Evolutionary conservation across 495 filamentous ascomycete genomes (phyloP), one percentile per base, ranked within the genome.

Genomic region (Penicillium coprophilum): DNA sequence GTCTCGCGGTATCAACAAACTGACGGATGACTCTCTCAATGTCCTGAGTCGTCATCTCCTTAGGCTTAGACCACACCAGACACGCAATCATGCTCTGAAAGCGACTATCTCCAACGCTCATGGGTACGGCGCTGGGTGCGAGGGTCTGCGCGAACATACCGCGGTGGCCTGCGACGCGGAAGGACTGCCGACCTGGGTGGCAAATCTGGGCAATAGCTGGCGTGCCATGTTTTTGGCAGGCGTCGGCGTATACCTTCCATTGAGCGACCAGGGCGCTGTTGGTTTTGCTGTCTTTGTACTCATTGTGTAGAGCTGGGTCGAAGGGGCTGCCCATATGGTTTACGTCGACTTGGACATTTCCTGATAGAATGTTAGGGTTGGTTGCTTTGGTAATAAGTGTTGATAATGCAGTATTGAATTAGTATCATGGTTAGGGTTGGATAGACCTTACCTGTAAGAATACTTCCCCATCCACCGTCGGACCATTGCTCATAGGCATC

Each of bases 111-210:
- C 75, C 74, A 13, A 82, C 47, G 6, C 70, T 55, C 3, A 82
- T 46, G 0, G 73, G 73, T 20, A 82, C 68, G 1, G 74, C 68
- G 45, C 74, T 79, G 2, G 79, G 77, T 5, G 78, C 79, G 30
- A 84, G 67, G 0, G 77, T 70, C 24, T 74, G 66, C 0, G 66
- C 70, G 30, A 80, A 77, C 28, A 82, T 55, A 0, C 76, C 67
- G 20, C 81, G 70, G 7, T 64, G 60, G 1, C 83, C 82, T 0
- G 77, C 71, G 6, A 68, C 64, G 1, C 72, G 64, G 7, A 75
- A 73, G 0, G 78, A 81, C 57, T 87, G 84, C 1, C 83, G 74
- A 3, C 83, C 83, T 0, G 83, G 80, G 52, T 87, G 84, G 61
- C 74, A 78, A 52, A 86, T 61, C 57, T 87, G 83, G 2, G 83